A percentile compares a stretch with the other conserved stretches of the same genome.
These are phyloP conservation scores for Capsicum baccatum DNA, from an alignment of 257 asterid species.

Conservation along the genomic window DNA sequence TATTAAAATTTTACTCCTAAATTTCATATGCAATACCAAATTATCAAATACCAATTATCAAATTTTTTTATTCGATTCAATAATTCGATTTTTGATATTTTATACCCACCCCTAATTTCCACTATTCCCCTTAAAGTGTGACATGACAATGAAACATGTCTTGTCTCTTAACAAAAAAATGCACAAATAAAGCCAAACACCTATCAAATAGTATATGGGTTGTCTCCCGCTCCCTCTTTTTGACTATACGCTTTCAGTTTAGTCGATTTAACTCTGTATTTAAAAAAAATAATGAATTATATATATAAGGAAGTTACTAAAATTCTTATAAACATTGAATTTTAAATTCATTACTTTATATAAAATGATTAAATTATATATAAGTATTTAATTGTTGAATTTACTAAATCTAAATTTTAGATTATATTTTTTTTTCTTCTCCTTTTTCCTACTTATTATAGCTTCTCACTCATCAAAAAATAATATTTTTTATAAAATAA, in stretches of 20 bases:
- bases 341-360: background rate
- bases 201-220: background rate
- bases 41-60: too few relatives aligned
- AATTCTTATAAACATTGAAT: background rate
- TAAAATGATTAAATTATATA: background rate
- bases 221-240: background rate
- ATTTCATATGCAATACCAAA: too few relatives aligned
- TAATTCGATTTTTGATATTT: too few relatives aligned
- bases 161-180: background rate
- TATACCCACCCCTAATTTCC: background rate
- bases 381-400: background rate
- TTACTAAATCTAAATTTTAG: background rate
- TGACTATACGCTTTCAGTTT: background rate
- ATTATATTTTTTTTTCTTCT: background rate
- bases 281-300: too few relatives aligned
- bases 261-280: background rate
- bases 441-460: background rate
- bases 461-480: background rate
- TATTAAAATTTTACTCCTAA: too few relatives aligned
- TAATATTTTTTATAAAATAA: background rate
- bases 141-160: constrained; percentile 9
- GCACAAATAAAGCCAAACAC: background rate
- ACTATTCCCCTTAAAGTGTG: background rate
- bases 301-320: too few relatives aligned
- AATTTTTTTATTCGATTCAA: too few relatives aligned